Percentiles rank a stretch among this genome's conserved stretches.
Conservation (phyloP, 139 green algal species). For the Nannochloris sp. region DNA sequence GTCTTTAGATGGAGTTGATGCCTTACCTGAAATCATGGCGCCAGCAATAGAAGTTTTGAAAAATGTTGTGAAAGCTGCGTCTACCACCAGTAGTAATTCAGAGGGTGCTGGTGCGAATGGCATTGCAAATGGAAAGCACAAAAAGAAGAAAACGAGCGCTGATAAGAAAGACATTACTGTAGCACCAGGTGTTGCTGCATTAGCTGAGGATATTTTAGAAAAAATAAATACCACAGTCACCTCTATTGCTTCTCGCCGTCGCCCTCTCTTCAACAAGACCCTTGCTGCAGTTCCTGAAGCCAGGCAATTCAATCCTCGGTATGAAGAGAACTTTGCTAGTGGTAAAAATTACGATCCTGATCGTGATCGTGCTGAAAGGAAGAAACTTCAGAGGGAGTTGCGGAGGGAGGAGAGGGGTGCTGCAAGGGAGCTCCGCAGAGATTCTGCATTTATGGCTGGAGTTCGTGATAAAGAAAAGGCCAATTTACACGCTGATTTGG, state of each 20-base stretch:
- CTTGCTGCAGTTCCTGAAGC: conserved; percentile 33
- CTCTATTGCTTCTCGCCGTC: conserved; percentile 6
- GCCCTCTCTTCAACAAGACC: conserved; percentile 13
- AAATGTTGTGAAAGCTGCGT: no score
- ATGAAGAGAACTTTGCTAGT: conserved; percentile 72
- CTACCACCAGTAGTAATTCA: neutral
- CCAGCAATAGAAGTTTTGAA: conserved; percentile 1
- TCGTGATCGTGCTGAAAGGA: conserved; percentile 50
- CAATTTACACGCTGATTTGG: conserved; percentile 24
- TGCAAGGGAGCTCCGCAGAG: conserved; percentile 87
- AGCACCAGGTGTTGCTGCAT: conserved; percentile 21
- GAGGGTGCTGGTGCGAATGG: neutral
- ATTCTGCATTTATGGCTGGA: conserved; percentile 67
- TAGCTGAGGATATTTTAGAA: conserved; percentile 15
- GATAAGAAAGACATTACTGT: neutral
- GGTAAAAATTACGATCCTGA: conserved; percentile 78
- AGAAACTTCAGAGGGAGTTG: conserved; percentile 57
- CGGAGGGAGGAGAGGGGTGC: conserved; percentile 57
- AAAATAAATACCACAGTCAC: conserved; percentile 4
- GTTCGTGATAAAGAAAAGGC: conserved; percentile 36
- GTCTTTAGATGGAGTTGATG: conserved; percentile 16
- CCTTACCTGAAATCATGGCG: conserved; percentile 48
- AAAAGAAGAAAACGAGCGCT: neutral
- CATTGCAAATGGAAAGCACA: neutral
- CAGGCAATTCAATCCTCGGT: conserved; percentile 72